Base-by-base conservation (phyloP, 2,329 filamentous ascomycete genomes). In the Fusarium annulatum region DNA sequence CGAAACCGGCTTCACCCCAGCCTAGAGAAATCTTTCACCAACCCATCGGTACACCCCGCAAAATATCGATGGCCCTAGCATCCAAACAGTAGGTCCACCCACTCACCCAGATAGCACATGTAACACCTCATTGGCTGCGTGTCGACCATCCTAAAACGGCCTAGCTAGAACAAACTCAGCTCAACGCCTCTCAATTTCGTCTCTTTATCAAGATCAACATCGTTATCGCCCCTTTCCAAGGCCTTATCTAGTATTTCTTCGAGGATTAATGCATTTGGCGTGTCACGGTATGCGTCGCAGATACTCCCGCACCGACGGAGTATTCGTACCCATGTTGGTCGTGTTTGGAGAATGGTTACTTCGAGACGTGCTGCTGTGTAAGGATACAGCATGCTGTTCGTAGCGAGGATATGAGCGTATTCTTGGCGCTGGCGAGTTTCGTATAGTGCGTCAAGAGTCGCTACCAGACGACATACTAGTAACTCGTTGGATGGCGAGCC, bases 371-470 rank as follows among this genome's bases (percentile, higher is more conserved):
- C 78, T 10, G 74, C 75, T 1, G 77, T 67, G 15, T 78, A 73
- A 3, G 79, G 79, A 33, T 80, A 80, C 2, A 77, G 45, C 15
- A 79, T 72, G n/a, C 69, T 72, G 57, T 80, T 80, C 21, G 46
- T 67, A 1, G 77, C 77, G 4, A 80, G 72, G 1, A 72, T 65
- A 2, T 76, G 69, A 1, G 52, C 38, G 39, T 77, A 68, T 42
- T 70, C 63, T 33, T 49, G 26, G 30, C 67, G 48, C 2, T 48
- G 58, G 18, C 46, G 62, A 23, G 52, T 75, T 26, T 73, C 72
- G 33, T 67, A 74, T 1, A 80, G 26, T 1, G 79, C 76, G 34
- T 79, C 79, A 3, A 80, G 48, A 2, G 67, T 56, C 0, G 78
- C 78, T 53, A 78, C 70, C 9, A 80, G 38, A 21, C 76, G 78